These are phyloP conservation scores for Huntiella omanensis DNA, from an alignment of 2,329 filamentous ascomycete genomes.

Conservation along the genomic window DNA sequence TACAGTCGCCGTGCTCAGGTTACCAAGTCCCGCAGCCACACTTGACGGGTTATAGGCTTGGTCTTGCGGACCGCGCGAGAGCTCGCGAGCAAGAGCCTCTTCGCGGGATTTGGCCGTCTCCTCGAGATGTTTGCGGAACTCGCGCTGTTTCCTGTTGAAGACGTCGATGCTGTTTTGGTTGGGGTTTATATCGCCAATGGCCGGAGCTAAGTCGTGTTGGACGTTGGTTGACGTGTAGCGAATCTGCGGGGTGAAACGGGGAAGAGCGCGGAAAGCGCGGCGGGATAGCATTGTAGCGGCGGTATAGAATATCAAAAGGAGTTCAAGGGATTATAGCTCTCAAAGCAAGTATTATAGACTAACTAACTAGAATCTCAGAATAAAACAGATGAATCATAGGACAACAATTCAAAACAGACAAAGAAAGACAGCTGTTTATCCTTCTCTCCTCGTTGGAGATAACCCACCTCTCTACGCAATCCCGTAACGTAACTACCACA, in stretches of 20 bases:
- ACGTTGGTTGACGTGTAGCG: conserved; percentile 14
- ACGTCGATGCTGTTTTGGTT: conserved; percentile 45
- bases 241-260: conserved; percentile 17
- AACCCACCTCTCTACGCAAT: no score
- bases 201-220: conserved; percentile 37
- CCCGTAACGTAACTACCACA: no score
- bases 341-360: no score
- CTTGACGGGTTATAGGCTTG: conserved; percentile 7
- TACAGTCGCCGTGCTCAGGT: conserved; percentile 38
- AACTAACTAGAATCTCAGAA: no score
- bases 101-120: conserved; percentile 51
- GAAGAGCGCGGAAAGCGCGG: not conserved
- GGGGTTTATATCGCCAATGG: conserved; percentile 63
- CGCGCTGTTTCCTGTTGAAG: conserved; percentile 70
- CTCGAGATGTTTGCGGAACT: conserved; percentile 67
- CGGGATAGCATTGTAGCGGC: not conserved
- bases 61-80: conserved; percentile 2
- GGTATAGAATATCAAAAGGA: not conserved
- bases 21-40: conserved; percentile 33
- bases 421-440: no score
- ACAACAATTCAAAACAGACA: no score
- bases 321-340: not conserved
- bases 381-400: no score
- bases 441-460: no score
- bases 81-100: conserved; percentile 5